Base-by-base conservation (phyloP, 2,329 filamentous ascomycete species). In the Lachnellula occidentalis region DNA sequence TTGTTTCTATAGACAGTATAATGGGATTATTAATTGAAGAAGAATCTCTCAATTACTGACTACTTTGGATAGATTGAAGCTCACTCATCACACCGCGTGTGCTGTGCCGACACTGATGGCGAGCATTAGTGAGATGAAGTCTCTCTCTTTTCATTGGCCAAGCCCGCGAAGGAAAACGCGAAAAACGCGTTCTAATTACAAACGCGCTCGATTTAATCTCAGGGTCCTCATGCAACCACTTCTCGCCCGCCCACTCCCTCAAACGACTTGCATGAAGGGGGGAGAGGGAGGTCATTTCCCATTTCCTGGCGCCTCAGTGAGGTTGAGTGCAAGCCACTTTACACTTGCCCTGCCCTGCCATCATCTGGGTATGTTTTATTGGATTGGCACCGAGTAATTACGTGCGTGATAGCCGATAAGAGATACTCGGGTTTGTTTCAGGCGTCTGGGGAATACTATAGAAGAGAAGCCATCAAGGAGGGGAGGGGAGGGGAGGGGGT, bases 141-240 rank as follows among this genome's bases (percentile, higher is more conserved):
- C 2, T 11, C 27, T 39, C 14, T 34, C 34, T 47, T 8, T 27
- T 34, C 15, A 53, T 36, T 47, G 34, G 19, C 48, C 22, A 37
- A 19, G 43, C 48, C 19, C 53, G 53, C 48, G 47, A 36, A 31
- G 42, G 22, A 41, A 37, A 19, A 48, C 53, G 48, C 53, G 53
- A 55, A 48, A 51, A 51, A 51, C 53, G 43, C 48, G 45, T 48
- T 3, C 36, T 12, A 8, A 15, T 17, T 12, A 14, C 7, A 39
- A 24, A 52, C 49, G 48, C 53, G 49, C 43, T 34, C 14, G 6
- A 14, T n/a, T 15, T 22, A 48, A 45, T 45, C 36, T 49, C 45
- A 45, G 45, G 43, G 15, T 11, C 17, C 37, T 24, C 17, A 54
- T 21, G 37, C 48, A 27, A 48, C 53, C 53, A 55, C 45, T 55